A percentile compares a stretch with the other conserved stretches of the same genome.
These are phyloP conservation scores for Botryosphaeria dothidea DNA, from an alignment of 2,329 filamentous ascomycete species.

Conservation along the genomic window DNA sequence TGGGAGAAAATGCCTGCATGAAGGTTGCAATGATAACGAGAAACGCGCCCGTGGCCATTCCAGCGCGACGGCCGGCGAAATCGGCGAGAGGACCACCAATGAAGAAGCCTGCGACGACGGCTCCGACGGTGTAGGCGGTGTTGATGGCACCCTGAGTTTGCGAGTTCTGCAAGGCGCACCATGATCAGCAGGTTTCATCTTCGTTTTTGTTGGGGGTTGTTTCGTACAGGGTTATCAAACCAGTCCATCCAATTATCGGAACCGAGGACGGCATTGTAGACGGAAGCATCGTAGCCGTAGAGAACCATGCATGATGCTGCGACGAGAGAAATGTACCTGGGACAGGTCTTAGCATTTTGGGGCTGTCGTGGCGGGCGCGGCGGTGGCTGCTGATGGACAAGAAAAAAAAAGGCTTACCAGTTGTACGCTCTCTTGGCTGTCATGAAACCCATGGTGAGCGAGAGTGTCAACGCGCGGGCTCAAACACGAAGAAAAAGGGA, in stretches of 20 bases:
- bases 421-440: constrained; percentile 47
- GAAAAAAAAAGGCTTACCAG: constrained; percentile 36
- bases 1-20: constrained; percentile 66
- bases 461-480: neutral
- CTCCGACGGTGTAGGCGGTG: constrained; percentile 70
- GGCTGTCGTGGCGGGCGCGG: neutral
- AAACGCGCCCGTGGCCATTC: constrained; percentile 65
- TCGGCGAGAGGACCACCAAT: constrained; percentile 66
- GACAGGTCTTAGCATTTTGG: constrained; percentile 18
- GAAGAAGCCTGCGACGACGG: constrained; percentile 70
- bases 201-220: neutral
- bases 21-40: constrained; percentile 69
- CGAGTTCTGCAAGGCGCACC: constrained; percentile 22
- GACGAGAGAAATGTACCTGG: constrained; percentile 67
- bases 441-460: constrained; percentile 16
- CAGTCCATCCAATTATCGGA: constrained; percentile 67
- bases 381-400: neutral
- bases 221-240: constrained; percentile 53
- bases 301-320: constrained; percentile 74
- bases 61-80: constrained; percentile 61
- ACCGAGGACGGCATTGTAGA: constrained; percentile 71
- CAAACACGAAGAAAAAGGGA: neutral
- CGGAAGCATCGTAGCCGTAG: constrained; percentile 73
- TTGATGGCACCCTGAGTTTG: constrained; percentile 61
- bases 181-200: neutral